Evolutionary conservation across 1,284 basidiomycete genomes (phyloP), one percentile per base, ranked within the genome.

Genomic region (Microbotryum violaceum): DNA sequence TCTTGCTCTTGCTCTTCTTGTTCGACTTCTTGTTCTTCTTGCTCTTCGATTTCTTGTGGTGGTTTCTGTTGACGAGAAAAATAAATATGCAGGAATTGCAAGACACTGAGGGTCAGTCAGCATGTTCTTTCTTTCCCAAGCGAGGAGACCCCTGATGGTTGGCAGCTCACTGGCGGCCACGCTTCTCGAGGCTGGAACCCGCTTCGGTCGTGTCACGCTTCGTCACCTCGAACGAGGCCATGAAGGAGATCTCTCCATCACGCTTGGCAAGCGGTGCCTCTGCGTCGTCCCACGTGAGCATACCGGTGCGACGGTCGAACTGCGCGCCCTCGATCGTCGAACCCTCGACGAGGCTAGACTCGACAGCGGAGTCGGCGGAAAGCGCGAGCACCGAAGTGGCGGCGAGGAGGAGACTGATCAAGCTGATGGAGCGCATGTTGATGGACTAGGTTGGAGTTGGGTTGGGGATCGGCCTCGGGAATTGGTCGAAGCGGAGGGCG

Each of bases 1-100:
- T 58, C 45, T 44, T 56, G 46, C 42, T 56, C 51, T 52, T 47
- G 45, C 50, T 55, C 44, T 46, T 61, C 47, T 62, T 62, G 21
- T 6, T 42, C 53, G 58, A 52, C 50, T 47, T 55, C 48, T 49
- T 56, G n/a, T 46, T 21, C 14, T 21, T 46, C 45, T 62, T 62
- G 1, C 29, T 31, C 44, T 60, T 65, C 31, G 29, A 23, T 23
- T 52, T 56, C 48, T 29, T 27, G 25, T 47, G 55, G 33, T 54
- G 53, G 37, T 49, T 57, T 25, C 57, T 51, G 37, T 21, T 2
- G 47, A 23, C 21, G 47, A 48, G 47, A 12, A n/a, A 25, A 23
- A 48, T 2, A 7, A 0, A 0, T 9, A 21, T 23, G 47, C n/a
- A 18, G 47, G 23, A n/a, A 5, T 37, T 37, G 49, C 33, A 50